Evolutionary conservation across 352 stramenopile species (phyloP), one percentile per base, ranked within the genome.

Genomic region (Phytophthora tentaculata): DNA sequence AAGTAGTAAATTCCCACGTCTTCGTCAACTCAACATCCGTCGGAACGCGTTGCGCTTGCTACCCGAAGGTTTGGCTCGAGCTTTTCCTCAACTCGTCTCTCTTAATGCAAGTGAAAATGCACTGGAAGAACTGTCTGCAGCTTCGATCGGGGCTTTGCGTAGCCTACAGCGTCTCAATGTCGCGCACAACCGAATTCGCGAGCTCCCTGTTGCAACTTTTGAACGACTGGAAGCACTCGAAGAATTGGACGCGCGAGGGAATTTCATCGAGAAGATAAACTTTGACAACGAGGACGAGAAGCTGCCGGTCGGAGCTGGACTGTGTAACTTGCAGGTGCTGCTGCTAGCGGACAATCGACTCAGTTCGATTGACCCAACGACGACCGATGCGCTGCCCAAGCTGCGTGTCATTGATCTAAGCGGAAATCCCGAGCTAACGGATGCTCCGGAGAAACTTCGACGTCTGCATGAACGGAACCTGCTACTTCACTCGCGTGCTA

Each of bases 381-480:
- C 70, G 20, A 67, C 77, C 17, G 71, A 66, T 10, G 43, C 56
- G 3, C 54, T 89, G 10, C 58, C 67, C 20, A 61, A 62, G 8
- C 54, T 91, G 10, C 74, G 67, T 1, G 63, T 78, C 5, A 67
- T 91, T 13, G 83, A 89, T 56, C 49, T 91, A 19, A 70, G 53
- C 32, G 80, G 72, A 8, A 88, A 88, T 45, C 61, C 62, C 0
- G 57, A 64, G 17, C 69, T 80, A 12, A 64, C 65, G 10, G 48
- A 83, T 22, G 62, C 43, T 17, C 80, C 83, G 5, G 83, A 91
- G 22, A 84, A 80, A n/a, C 47, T 89, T 13, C 76, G 80, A n/a
- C 79, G 83, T 0, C 65, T 91, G 22, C 83, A 91, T 39, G 83
- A 89, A 48, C 76, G 79, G 32, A 83, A 91, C 55, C 22, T 88